Base-by-base conservation (phyloP, 2,329 filamentous ascomycete genomes). In the Bipolaris sorokiniana region DNA sequence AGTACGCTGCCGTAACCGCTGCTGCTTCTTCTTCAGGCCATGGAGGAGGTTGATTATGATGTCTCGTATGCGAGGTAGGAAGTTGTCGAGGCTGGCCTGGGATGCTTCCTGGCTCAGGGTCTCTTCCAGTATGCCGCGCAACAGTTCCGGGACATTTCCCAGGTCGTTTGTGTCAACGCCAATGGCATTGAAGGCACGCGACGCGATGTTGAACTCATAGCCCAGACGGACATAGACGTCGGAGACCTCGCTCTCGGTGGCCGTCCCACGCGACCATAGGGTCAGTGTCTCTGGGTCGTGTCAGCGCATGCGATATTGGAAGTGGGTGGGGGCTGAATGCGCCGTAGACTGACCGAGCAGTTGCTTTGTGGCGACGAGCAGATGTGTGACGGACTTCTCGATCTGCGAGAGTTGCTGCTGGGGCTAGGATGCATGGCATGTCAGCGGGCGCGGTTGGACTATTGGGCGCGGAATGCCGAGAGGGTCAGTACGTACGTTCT, bases 161-260 rank as follows among this genome's bases (percentile, higher is more conserved):
- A 99, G 83, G 76, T 99, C 95, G 23, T 88, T 86, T 1, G 93
- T 97, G 71, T 99, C 95, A 62, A 99, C 95, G 61, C 96, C 95
- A 71, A 99, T 99, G 56, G 93, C 92, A 70, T 91, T 92, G 78
- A 99, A 99, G 60, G 95, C 94, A 54, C 95, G 90, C 77, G 94
- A 98, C 26, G 95, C 95, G 81, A 99, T 95, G 79, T 99, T 99
- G 84, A 99, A 99, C 78, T 99, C 95, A 79, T 99, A 99, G 45
- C 95, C 95, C 60, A 99, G 82, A 59, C 95, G 90, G 59, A 99
- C 95, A 75, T 99, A 99, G 68, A 99, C 95, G 76, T 99, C 95
- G 11, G 95, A 98, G 58, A 99, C 95, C 76, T 98, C 91, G 60
- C 89, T 90, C 78, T 99, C 95, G 62, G 92, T 93, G 52, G 95